Percentiles rank a stretch among this genome's conserved stretches.
These are phyloP conservation scores for Fusarium gaditjirri DNA, from an alignment of 2,329 filamentous ascomycete species.

Conservation along the genomic window DNA sequence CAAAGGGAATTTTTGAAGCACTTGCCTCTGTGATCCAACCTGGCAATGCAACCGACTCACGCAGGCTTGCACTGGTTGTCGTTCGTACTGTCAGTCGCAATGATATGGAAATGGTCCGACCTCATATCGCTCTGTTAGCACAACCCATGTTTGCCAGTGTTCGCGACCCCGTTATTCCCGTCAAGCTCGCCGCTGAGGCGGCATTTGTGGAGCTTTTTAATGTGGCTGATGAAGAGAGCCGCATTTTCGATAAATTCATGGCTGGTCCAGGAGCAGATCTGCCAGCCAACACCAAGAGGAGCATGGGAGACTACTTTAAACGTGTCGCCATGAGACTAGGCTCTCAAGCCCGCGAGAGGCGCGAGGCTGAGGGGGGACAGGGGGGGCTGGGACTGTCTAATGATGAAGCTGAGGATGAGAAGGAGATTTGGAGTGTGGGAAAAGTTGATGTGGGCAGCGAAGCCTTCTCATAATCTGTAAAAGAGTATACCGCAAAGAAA, in stretches of 20 bases:
- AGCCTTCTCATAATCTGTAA: slow-evolving; percentile 29
- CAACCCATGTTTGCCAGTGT: slow-evolving; percentile 89
- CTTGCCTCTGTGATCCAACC: slow-evolving; percentile 80
- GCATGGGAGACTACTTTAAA: slow-evolving; percentile 98
- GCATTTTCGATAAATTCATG: slow-evolving; percentile 93
- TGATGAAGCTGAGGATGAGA: slow-evolving; percentile 94
- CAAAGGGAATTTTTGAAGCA: slow-evolving; percentile 82
- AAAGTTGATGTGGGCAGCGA: slow-evolving; percentile 72
- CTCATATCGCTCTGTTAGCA: slow-evolving; percentile 83
- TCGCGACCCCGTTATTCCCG: slow-evolving; percentile 89
- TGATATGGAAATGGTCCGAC: slow-evolving; percentile 81
- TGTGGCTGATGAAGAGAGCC: slow-evolving; percentile 86
- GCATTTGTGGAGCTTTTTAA: slow-evolving; percentile 92
- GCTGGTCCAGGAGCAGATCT: slow-evolving; percentile 73
- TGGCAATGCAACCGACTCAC: slow-evolving; percentile 82
- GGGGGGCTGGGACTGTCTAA: slow-evolving; percentile 87
- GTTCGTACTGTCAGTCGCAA: slow-evolving; percentile 84
- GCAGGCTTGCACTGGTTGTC: slow-evolving; percentile 87
- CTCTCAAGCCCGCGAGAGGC: slow-evolving; percentile 87
- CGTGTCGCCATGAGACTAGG: slow-evolving; percentile 86
- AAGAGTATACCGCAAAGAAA: neutral
- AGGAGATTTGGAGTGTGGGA: slow-evolving; percentile 95
- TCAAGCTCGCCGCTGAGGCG: slow-evolving; percentile 94
- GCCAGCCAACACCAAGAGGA: slow-evolving; percentile 79
- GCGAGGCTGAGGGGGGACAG: slow-evolving; percentile 88